Conservation (phyloP, 176 grass and related monocot species). For the Miscanthus lutarioriparius region DNA sequence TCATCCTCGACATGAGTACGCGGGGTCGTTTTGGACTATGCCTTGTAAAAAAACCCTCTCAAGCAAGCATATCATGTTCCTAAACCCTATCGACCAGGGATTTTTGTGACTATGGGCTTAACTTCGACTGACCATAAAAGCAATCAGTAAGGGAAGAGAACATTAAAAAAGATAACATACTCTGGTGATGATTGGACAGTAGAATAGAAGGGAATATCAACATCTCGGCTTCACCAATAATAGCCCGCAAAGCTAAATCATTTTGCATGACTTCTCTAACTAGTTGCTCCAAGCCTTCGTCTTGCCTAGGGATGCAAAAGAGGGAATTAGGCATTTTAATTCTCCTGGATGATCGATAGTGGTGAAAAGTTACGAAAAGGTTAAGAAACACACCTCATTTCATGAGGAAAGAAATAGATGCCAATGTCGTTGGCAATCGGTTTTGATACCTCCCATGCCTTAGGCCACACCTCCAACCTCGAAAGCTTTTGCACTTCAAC, state of each 20-base stretch:
- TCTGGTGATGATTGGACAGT: conserved; percentile 31
- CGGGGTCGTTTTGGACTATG: background rate
- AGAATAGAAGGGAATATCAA: conserved; percentile 49
- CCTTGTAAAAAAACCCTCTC: background rate
- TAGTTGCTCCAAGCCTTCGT: conserved; percentile 35
- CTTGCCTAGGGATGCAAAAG: conserved; percentile 12
- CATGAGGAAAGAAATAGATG: conserved; percentile 60
- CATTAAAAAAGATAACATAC: conserved; percentile 17
- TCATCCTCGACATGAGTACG: background rate
- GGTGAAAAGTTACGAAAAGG: background rate
- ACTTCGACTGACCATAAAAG: background rate
- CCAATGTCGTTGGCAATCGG: conserved; percentile 53
- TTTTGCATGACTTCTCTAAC: conserved; percentile 32
- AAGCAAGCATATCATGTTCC: background rate
- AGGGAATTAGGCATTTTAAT: background rate
- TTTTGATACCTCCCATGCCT: conserved; percentile 40
- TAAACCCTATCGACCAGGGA: background rate
- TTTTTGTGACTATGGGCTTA: background rate
- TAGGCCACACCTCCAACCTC: conserved; percentile 55
- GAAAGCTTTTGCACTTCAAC: conserved; percentile 41
- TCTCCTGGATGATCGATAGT: background rate
- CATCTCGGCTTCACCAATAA: conserved; percentile 36
- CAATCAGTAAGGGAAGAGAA: background rate
- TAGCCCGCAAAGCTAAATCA: conserved; percentile 28
- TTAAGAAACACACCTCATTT: conserved; percentile 41